A percentile compares a stretch with the other conserved stretches of the same genome.
Evolutionary conservation across 441 rosid genomes (phyloP).

Genomic region (Populus trichocarpa): DNA sequence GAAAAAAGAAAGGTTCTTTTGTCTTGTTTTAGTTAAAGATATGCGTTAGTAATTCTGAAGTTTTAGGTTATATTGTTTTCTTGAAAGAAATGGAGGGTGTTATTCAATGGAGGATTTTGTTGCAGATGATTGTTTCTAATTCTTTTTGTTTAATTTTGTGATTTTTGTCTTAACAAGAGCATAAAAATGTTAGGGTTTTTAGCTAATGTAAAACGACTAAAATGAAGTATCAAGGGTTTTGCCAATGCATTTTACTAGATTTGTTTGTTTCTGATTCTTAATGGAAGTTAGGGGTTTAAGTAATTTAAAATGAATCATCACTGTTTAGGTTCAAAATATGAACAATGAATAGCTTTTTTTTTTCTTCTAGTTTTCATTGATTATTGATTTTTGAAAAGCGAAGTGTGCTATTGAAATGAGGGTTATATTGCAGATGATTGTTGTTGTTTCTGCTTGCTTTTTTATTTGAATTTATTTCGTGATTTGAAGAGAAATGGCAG

Average conservation of each 20-base stretch:
- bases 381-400: conserved; percentile 53
- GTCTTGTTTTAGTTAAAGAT: background rate
- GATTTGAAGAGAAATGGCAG: background rate
- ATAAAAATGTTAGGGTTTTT: background rate
- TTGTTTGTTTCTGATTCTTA: background rate
- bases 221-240: background rate
- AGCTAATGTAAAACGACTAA: background rate
- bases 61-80: background rate
- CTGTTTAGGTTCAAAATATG: background rate
- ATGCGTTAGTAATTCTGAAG: background rate
- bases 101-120: conserved; percentile 1
- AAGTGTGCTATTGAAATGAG: conserved; percentile 70
- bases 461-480: conserved; percentile 6
- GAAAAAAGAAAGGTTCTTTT: no score
- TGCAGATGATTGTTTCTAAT: conserved; percentile 12
- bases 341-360: background rate
- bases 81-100: background rate
- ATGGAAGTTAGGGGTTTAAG: background rate
- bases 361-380: conserved; percentile 5
- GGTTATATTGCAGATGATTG: conserved; percentile 26
- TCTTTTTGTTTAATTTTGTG: conserved; percentile 9
- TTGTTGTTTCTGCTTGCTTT: conserved; percentile 3
- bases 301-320: background rate
- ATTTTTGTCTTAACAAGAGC: background rate
- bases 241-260: background rate